Conservation (phyloP, 2,329 filamentous ascomycete genomes). For the Talaromyces funiculosus region DNA sequence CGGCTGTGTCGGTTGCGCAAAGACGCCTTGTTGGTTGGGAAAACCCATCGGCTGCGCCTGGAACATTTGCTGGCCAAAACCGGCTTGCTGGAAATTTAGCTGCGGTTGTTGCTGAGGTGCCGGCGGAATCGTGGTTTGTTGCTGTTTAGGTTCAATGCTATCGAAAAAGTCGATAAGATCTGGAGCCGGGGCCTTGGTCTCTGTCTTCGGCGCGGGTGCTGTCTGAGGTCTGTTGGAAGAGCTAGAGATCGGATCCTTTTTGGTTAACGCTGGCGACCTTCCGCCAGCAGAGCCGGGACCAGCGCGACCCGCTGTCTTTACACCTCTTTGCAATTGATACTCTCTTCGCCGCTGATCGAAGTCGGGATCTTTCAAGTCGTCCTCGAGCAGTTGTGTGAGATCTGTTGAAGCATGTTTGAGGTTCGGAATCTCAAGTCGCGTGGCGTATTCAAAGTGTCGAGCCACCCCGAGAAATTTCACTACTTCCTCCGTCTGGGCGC, state of each 20-base stretch:
- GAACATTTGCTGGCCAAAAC: slow-evolving; percentile 25
- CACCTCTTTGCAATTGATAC: slow-evolving; percentile 82
- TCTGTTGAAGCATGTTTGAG: slow-evolving; percentile 95
- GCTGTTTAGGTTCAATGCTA: slow-evolving; percentile 77
- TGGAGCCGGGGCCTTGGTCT: slow-evolving; percentile 43
- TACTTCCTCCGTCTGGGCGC: slow-evolving; percentile 84
- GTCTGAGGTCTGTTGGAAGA: slow-evolving; percentile 11
- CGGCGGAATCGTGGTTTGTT: slow-evolving; percentile 37
- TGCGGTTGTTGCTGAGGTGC: slow-evolving; percentile 29
- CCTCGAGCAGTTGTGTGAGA: slow-evolving; percentile 79
- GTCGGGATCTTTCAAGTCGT: slow-evolving; percentile 89
- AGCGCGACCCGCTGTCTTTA: slow-evolving; percentile 50
- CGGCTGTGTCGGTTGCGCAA: slow-evolving; percentile 31
- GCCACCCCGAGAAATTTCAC: slow-evolving; percentile 85
- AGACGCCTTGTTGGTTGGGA: slow-evolving; percentile 34
- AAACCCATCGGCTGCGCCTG: slow-evolving; percentile 31
- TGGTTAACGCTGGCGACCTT: slow-evolving; percentile 9
- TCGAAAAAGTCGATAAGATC: slow-evolving; percentile 94
- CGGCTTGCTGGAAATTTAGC: slow-evolving; percentile 24
- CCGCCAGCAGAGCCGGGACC: slow-evolving; percentile 30
- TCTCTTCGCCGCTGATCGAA: slow-evolving; percentile 91
- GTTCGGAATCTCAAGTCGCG: slow-evolving; percentile 88
- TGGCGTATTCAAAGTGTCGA: slow-evolving; percentile 85
- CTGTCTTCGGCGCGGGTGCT: slow-evolving; percentile 23
- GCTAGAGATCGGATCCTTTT: slow-evolving; percentile 17